Conservation (phyloP, 257 asterid genomes). For the Solanum chmielewskii region DNA sequence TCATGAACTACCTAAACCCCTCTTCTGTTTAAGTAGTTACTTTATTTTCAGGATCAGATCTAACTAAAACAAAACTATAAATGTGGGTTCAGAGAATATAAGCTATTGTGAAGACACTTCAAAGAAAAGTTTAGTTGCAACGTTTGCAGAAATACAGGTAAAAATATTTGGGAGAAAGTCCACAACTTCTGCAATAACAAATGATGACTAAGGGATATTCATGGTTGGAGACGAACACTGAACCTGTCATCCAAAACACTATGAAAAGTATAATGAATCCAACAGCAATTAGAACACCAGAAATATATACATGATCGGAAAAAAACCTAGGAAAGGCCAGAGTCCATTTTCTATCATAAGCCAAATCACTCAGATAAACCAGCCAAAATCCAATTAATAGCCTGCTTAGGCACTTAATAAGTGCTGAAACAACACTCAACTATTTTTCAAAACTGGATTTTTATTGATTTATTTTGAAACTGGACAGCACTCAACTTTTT, state of each 20-base stretch:
- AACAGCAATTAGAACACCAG: neutral
- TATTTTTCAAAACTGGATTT: neutral
- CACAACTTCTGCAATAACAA: neutral
- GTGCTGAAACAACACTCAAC: neutral
- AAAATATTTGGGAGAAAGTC: neutral
- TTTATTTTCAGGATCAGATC: neutral
- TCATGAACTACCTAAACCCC: neutral
- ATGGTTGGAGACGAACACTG: neutral
- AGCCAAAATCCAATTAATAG: neutral
- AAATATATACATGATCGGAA: neutral
- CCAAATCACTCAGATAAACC: neutral
- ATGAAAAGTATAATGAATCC: neutral
- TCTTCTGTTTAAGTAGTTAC: neutral
- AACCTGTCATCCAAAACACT: neutral
- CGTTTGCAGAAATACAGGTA: neutral
- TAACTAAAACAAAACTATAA: neutral
- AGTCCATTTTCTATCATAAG: neutral
- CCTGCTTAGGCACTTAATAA: neutral
- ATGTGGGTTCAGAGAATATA: neutral
- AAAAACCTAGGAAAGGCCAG: neutral
- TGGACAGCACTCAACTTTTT: neutral
- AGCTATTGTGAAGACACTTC: neutral
- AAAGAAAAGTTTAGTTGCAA: neutral
- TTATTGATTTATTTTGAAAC: neutral
- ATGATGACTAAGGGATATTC: neutral